phyloP scores from a whole-genome alignment of 202 grass and related monocot genomes.

The Eragrostis tef region DNA sequence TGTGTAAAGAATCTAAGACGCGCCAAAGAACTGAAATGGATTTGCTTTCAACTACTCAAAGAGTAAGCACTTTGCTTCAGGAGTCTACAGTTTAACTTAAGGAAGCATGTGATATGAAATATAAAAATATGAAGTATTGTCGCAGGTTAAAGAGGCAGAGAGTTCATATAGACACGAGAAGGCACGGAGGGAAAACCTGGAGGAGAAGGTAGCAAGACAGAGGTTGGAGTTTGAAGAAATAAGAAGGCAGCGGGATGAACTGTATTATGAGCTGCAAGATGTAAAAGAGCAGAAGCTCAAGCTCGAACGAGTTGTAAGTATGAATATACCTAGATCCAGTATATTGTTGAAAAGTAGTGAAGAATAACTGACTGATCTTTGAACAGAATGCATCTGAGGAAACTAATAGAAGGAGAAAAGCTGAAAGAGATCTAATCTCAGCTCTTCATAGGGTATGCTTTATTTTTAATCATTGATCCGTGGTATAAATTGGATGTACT shows the following conservation, averaged over 20 bases:
- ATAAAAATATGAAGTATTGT: neutral
- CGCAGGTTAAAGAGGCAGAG: constrained; percentile 44
- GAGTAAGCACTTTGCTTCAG: constrained; percentile 13
- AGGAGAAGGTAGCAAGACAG: constrained; percentile 35
- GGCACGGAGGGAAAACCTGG: constrained; percentile 27
- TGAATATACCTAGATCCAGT: constrained; percentile 13
- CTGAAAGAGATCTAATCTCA: constrained; percentile 24
- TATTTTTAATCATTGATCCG: neutral
- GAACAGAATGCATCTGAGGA: constrained; percentile 23
- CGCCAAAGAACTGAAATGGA: constrained; percentile 33
- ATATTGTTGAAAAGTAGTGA: neutral
- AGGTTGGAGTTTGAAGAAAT: constrained; percentile 44
- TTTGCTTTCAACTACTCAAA: constrained; percentile 36
- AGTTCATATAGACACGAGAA: constrained; percentile 36
- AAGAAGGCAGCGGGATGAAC: constrained; percentile 36
- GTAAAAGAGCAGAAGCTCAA: constrained; percentile 23
- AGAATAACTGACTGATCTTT: constrained; percentile 18
- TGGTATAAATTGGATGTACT: neutral
- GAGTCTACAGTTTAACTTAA: neutral
- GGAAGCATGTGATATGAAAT: neutral
- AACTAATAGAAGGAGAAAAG: constrained; percentile 45
- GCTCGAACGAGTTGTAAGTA: constrained; percentile 35
- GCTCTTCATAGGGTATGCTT: constrained; percentile 35
- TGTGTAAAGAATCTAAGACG: constrained; percentile 30
- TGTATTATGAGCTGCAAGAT: constrained; percentile 34